A percentile compares a stretch with the other conserved stretches of the same genome.
These are phyloP conservation scores for Tillandsia leiboldiana DNA, from an alignment of 176 grass and related monocot genomes.

Conservation along the genomic window DNA sequence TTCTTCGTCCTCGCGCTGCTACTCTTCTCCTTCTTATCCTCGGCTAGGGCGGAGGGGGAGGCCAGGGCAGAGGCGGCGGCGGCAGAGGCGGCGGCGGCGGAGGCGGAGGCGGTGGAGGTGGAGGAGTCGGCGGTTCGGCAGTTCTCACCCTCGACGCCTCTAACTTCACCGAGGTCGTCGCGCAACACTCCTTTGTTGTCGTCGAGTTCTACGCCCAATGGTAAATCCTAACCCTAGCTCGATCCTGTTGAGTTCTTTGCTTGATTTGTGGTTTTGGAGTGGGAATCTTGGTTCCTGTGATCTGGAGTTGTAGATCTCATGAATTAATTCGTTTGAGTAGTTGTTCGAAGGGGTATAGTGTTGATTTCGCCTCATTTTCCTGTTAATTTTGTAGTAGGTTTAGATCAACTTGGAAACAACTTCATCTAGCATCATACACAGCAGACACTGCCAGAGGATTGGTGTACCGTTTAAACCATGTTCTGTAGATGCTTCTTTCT, in stretches of 20 bases:
- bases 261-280: neutral
- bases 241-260: neutral
- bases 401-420: too few species aligned
- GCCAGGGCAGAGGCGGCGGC: neutral
- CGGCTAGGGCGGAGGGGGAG: neutral
- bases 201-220: slow-evolving; percentile 88
- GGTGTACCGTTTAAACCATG: too few species aligned
- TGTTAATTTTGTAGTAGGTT: too few species aligned
- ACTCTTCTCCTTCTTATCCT: slow-evolving; percentile 10
- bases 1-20: slow-evolving; percentile 19
- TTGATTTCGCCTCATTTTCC: too few species aligned
- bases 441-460: too few species aligned
- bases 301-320: neutral
- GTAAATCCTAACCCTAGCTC: slow-evolving; percentile 20
- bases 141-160: slow-evolving; percentile 39
- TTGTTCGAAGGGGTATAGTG: too few species aligned
- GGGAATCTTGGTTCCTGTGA: neutral
- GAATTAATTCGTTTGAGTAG: too few species aligned
- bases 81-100: neutral
- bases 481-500: too few species aligned
- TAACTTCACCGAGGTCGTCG: slow-evolving; percentile 72
- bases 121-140: slow-evolving; percentile 20
- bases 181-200: slow-evolving; percentile 58
- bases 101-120: neutral
- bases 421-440: too few species aligned